Evolutionary conservation across 2,329 filamentous ascomycete species (phyloP).

Genomic region (Aspergillus carbonarius): DNA sequence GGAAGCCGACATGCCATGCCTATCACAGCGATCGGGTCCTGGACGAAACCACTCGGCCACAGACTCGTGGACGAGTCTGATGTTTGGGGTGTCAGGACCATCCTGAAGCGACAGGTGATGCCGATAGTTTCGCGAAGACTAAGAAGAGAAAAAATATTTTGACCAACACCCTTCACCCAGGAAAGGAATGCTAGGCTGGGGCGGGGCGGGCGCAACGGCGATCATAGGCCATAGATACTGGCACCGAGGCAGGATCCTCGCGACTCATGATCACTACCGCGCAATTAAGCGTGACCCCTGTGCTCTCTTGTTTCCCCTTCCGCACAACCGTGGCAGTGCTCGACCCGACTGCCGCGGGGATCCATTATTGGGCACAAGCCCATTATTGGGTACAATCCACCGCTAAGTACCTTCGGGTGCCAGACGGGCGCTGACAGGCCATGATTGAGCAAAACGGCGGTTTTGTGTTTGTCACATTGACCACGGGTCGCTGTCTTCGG

Average conservation of each 20-base stretch:
- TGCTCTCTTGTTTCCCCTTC: background rate
- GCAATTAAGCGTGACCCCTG: background rate
- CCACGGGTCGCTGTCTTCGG: too few species aligned
- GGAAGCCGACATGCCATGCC: slow-evolving; percentile 11
- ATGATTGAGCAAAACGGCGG: too few species aligned
- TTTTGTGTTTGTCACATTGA: too few species aligned
- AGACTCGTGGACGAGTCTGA: slow-evolving; percentile 2
- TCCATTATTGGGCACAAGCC: too few species aligned
- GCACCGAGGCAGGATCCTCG: background rate
- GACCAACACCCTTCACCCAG: background rate
- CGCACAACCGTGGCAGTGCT: background rate
- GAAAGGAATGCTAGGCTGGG: background rate
- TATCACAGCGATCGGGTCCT: slow-evolving; percentile 12
- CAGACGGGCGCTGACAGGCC: too few species aligned
- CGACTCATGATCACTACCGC: background rate
- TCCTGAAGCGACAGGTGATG: background rate
- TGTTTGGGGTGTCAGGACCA: slow-evolving; percentile 7
- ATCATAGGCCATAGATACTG: background rate
- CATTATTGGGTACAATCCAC: too few species aligned
- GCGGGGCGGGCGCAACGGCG: background rate
- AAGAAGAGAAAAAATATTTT: background rate
- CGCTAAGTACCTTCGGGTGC: too few species aligned
- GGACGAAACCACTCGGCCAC: background rate
- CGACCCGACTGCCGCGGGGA: too few species aligned
- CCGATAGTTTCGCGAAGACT: background rate